Evolutionary conservation across 306 rosid genomes (phyloP).

Genomic region (Pyrus communis): DNA sequence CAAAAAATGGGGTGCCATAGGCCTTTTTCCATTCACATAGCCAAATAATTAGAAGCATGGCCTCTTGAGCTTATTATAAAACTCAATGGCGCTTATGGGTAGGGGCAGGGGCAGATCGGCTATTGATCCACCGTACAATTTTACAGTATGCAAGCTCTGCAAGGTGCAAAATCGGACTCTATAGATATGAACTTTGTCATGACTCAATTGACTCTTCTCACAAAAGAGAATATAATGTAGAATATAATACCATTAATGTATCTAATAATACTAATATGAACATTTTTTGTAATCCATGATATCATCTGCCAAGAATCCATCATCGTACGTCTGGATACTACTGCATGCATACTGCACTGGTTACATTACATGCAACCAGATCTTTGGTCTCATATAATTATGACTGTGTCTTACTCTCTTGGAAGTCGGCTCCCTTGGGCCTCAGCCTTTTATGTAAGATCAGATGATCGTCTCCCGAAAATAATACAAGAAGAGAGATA

Average conservation of each 20-base stretch:
- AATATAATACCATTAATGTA: not conserved
- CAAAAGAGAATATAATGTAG: constrained; percentile 2
- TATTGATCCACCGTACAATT: not conserved
- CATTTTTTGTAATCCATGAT: not conserved
- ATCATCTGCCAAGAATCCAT: not conserved
- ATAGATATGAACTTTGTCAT: constrained; percentile 20
- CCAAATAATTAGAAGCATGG: not conserved
- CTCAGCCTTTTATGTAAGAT: not conserved
- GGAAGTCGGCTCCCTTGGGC: constrained; percentile 10
- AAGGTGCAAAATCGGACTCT: not conserved
- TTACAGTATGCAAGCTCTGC: not conserved
- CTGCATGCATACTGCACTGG: not conserved
- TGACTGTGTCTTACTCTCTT: not conserved
- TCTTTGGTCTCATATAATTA: not conserved
- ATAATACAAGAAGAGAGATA: not conserved
- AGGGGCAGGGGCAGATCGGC: not conserved
- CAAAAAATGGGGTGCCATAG: not conserved
- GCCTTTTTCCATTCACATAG: not conserved
- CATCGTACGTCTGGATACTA: not conserved
- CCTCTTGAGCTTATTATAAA: not conserved
- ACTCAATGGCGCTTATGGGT: not conserved
- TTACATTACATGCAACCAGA: not conserved
- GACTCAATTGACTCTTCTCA: constrained; percentile 23
- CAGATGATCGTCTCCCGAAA: not conserved
- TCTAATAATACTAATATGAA: not conserved